Evolutionary conservation across 2,329 filamentous ascomycete genomes (phyloP).

Genomic region (Sordariomycetes sp.): DNA sequence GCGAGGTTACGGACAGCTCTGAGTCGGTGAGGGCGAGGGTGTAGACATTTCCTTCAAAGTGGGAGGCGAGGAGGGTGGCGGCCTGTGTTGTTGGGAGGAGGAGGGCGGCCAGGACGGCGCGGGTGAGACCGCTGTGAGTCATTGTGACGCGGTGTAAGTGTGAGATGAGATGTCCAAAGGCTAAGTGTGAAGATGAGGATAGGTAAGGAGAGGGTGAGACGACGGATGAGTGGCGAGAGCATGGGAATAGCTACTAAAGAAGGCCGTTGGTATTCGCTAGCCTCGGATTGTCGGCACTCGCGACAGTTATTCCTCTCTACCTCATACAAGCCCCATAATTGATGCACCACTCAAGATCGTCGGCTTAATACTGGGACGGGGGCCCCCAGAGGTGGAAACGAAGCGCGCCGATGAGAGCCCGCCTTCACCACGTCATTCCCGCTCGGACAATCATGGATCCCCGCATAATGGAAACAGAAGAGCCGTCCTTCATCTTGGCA

Average conservation of each 20-base stretch:
- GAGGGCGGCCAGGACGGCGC: background rate
- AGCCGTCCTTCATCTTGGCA: background rate
- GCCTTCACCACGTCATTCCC: background rate
- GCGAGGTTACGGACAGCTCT: conserved; percentile 7
- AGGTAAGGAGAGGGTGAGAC: background rate
- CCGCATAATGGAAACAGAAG: background rate
- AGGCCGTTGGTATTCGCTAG: background rate
- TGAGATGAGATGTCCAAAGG: background rate
- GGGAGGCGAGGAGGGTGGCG: conserved; percentile 9
- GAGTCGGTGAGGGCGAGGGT: conserved; percentile 7
- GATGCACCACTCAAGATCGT: background rate
- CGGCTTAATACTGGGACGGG: background rate
- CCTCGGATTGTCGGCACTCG: background rate
- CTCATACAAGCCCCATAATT: background rate
- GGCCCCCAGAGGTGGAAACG: background rate
- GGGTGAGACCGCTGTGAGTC: background rate
- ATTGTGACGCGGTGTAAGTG: background rate
- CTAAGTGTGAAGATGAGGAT: no score
- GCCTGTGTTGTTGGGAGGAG: conserved; percentile 6
- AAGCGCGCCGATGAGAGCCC: background rate
- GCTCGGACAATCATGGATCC: background rate
- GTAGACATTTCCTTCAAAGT: conserved; percentile 10
- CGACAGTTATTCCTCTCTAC: background rate
- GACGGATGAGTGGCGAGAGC: background rate
- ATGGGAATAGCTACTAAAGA: background rate